Evolutionary conservation across 169 alveolate species (phyloP).

Genomic region (Plasmodium adleri): DNA sequence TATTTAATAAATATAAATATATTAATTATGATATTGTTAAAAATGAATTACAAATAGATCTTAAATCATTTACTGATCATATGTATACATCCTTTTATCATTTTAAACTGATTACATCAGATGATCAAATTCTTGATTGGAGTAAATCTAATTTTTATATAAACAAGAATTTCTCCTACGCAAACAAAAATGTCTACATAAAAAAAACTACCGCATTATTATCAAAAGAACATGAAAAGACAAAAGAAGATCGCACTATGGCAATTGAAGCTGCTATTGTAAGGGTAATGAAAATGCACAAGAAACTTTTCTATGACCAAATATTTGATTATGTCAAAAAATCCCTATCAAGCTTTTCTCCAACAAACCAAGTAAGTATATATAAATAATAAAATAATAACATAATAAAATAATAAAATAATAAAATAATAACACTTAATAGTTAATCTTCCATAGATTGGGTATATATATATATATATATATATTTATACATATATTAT

Average conservation of each 20-base stretch:
- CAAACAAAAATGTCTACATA: constrained; percentile 46
- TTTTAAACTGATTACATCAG: constrained; percentile 28
- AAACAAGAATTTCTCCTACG: constrained; percentile 38
- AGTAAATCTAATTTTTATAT: constrained; percentile 51
- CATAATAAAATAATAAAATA: no score
- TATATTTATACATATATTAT: no score
- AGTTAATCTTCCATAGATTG: no score
- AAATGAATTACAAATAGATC: constrained; percentile 37
- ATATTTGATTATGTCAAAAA: constrained; percentile 68
- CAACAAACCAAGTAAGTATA: constrained; percentile 62
- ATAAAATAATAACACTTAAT: no score
- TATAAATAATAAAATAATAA: no score
- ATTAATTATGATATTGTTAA: constrained; percentile 63
- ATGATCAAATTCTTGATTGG: constrained; percentile 51
- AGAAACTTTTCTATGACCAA: constrained; percentile 72
- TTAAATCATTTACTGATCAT: constrained; percentile 57
- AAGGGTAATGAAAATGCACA: constrained; percentile 87
- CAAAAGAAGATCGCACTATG: constrained; percentile 84
- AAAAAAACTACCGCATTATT: constrained; percentile 56
- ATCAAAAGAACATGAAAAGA: constrained; percentile 70
- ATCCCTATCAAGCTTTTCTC: constrained; percentile 53
- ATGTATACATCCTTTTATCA: constrained; percentile 53
- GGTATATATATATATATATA: no score
- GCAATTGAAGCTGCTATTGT: constrained; percentile 92
- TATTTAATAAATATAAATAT: constrained; percentile 78